A percentile compares a stretch with the other conserved stretches of the same genome.
Conservation (phyloP, 2,329 filamentous ascomycete species). For the Neopestalotiopsis clavispora region DNA sequence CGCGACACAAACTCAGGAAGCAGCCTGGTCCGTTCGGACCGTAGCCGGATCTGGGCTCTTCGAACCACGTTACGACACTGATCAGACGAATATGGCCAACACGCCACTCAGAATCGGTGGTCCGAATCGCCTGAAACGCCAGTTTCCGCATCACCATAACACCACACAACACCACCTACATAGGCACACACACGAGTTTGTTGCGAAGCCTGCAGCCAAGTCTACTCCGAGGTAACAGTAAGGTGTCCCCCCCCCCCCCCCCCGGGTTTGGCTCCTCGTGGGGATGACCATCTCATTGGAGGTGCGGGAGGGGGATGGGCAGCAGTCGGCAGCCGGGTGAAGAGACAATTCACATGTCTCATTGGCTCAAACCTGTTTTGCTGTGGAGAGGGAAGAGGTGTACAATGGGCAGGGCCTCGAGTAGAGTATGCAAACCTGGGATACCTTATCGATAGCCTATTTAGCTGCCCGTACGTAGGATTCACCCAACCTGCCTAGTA, state of each 20-base stretch:
- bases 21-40: not conserved
- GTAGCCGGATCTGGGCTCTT: constrained; percentile 4
- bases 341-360: not conserved
- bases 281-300: not conserved
- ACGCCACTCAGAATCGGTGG: not conserved
- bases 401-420: not conserved
- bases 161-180: not conserved
- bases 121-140: constrained; percentile 14
- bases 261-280: not conserved
- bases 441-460: constrained; percentile 11
- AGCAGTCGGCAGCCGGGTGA: not conserved
- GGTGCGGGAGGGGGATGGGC: not conserved
- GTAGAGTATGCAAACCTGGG: not conserved
- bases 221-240: not conserved
- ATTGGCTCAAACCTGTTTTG: not conserved
- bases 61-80: constrained; percentile 10
- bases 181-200: not conserved
- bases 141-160: constrained; percentile 10
- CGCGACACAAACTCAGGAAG: not conserved
- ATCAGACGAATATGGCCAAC: not conserved
- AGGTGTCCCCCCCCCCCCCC: too few relatives aligned
- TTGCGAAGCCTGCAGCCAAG: constrained; percentile 12
- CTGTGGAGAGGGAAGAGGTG: not conserved
- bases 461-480: not conserved
- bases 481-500: not conserved